Percentiles rank a stretch among this genome's conserved stretches.
Evolutionary conservation across 1,139 yeast genomes (phyloP).

Genomic region (Williopsis jadinii): DNA sequence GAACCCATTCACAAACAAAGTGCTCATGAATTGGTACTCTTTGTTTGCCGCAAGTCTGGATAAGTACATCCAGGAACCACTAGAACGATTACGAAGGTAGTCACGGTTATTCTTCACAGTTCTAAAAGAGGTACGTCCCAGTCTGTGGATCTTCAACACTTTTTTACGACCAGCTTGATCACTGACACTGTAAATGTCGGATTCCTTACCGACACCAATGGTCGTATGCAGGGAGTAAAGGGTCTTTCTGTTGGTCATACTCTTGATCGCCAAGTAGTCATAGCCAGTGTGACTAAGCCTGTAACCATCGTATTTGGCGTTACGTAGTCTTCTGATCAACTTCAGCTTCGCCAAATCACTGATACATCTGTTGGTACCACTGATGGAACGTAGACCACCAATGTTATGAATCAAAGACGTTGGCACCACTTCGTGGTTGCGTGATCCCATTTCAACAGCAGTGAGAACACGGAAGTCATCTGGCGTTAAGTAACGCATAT

Average conservation of each 20-base stretch:
- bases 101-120: constrained; percentile 93
- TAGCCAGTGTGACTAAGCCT: constrained; percentile 82
- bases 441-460: constrained; percentile 86
- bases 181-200: constrained; percentile 87
- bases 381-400: constrained; percentile 68
- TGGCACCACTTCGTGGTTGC: constrained; percentile 93
- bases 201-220: constrained; percentile 96
- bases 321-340: constrained; percentile 68
- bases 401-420: constrained; percentile 73
- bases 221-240: constrained; percentile 77
- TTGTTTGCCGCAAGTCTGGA: constrained; percentile 87
- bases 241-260: constrained; percentile 68
- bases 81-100: constrained; percentile 59
- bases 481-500: constrained; percentile 84
- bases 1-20: constrained; percentile 68
- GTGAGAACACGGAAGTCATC: constrained; percentile 88
- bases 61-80: constrained; percentile 83
- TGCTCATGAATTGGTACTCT: constrained; percentile 82
- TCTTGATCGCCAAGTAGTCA: constrained; percentile 83
- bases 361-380: constrained; percentile 74
- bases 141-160: constrained; percentile 83
- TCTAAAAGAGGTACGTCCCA: constrained; percentile 89
- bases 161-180: constrained; percentile 57
- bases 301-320: constrained; percentile 90
- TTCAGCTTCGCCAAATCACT: constrained; percentile 83